These are phyloP conservation scores for Aspergillus brunneoviolaceus DNA, from an alignment of 2,329 filamentous ascomycete genomes.

Conservation along the genomic window DNA sequence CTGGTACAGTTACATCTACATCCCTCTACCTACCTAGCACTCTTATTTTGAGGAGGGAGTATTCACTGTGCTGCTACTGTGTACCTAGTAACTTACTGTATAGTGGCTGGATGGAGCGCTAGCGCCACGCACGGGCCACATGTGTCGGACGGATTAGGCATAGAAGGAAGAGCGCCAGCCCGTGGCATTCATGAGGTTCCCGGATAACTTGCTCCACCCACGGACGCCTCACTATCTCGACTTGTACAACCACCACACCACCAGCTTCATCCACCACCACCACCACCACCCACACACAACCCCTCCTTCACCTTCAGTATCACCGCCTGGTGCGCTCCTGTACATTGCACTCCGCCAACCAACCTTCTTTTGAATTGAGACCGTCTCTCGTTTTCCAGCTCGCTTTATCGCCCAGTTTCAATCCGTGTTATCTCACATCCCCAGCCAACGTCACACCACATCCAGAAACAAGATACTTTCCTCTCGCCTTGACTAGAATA, in stretches of 20 bases:
- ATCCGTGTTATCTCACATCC: background rate
- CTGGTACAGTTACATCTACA: too few relatives aligned
- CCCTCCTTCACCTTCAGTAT: slow-evolving; percentile 4
- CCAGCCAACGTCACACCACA: background rate
- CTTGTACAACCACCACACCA: slow-evolving; percentile 3
- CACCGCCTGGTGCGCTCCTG: slow-evolving; percentile 2
- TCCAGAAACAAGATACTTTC: background rate
- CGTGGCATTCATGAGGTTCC: too few relatives aligned
- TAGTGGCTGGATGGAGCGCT: background rate
- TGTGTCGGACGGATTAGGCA: background rate
- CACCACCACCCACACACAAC: background rate
- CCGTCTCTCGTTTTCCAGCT: background rate
- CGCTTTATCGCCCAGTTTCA: background rate
- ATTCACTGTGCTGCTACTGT: too few relatives aligned
- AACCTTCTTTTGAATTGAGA: background rate
- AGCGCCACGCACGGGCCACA: slow-evolving; percentile 17
- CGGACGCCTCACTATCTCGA: background rate
- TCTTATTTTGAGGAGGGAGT: too few relatives aligned
- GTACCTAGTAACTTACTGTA: too few relatives aligned
- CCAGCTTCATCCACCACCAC: slow-evolving; percentile 3
- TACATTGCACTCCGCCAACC: background rate
- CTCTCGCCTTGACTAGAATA: slow-evolving; percentile 12
- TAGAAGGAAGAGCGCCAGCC: too few relatives aligned
- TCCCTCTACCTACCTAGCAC: too few relatives aligned
- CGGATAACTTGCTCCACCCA: too few relatives aligned